phyloP scores from a whole-genome alignment of 768 basidiomycete genomes.

The Trametes meyenii region DNA sequence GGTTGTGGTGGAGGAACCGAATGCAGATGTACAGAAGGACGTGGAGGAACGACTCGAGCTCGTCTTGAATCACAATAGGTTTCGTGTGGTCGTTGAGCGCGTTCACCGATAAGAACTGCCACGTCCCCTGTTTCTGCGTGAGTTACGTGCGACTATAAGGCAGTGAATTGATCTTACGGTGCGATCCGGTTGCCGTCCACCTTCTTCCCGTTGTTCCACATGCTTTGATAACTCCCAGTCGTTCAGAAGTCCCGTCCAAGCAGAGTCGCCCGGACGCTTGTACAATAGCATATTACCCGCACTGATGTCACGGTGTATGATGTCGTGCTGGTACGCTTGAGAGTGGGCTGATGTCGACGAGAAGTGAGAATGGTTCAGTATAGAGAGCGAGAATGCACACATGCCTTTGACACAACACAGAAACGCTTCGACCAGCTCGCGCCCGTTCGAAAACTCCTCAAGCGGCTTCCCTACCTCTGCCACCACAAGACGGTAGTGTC shows the following conservation, averaged over 20 bases:
- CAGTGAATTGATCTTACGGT: background rate
- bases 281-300: constrained; percentile 10
- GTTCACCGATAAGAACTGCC: constrained; percentile 12
- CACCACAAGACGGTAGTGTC: constrained; percentile 20
- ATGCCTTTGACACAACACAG: background rate
- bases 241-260: constrained; percentile 5
- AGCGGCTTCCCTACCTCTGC: constrained; percentile 16
- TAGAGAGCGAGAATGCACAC: background rate
- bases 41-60: constrained; percentile 18
- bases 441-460: background rate
- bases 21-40: constrained; percentile 10
- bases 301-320: constrained; percentile 19
- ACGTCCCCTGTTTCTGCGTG: constrained; percentile 16
- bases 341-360: background rate
- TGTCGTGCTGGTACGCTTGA: background rate
- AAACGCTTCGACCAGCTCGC: background rate
- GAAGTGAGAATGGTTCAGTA: background rate
- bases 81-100: background rate
- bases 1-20: constrained; percentile 20
- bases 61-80: background rate
- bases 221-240: constrained; percentile 20
- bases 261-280: background rate
- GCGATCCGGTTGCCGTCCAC: background rate
- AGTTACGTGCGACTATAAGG: too few relatives aligned
- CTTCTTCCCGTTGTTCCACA: background rate